Evolutionary conservation across 2,329 filamentous ascomycete species (phyloP), one percentile per base, ranked within the genome.

Genomic region (Harringtonia lauricola): DNA sequence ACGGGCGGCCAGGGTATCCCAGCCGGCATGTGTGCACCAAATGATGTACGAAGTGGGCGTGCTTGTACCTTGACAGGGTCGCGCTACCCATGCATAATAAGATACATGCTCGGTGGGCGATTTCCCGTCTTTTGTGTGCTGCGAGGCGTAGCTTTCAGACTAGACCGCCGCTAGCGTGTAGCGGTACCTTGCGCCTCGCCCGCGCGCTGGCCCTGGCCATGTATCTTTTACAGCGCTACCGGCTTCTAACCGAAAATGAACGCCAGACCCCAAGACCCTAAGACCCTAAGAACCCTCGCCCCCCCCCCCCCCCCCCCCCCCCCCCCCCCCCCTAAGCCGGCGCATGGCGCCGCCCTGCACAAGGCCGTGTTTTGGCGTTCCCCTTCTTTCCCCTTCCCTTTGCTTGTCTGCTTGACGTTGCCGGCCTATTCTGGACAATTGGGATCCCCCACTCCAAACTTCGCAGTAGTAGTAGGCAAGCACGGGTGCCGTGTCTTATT

Each of bases 1-100:
- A 33, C 29, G 36, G 29, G 36, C 42, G 42, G 36, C 36, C 29
- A 39, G 42, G 42, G 36, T 39, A 22, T 39, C 42, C 42, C 24
- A 29, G 30, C 29, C 36, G 29, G 29, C 37, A 31, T 24, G 37
- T 26, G 24, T 26, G 24, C 24, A 26, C 24, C 6, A 15, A 5
- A n/a, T 5, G 14, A 15, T 26, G 24, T 26, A 10, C 24, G 24
- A 26, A n/a, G n/a, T n/a, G n/a, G n/a, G n/a, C 24, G 24, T 26
- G 24, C 24, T 26, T 26, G 24, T 26, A 26, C 24, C 24, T 7
- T 26, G 24, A 26, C 24, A 26, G 31, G 31, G 17, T 7, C 6
- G 17, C 7, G 14, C 5, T 6, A 15, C 14, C 31, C 7, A 34
- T 5, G 17, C 13, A 35, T 12, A 18, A 8, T n/a, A 8, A n/a